phyloP scores from a whole-genome alignment of 1,284 basidiomycete species.

The Pholiota adiposa region DNA sequence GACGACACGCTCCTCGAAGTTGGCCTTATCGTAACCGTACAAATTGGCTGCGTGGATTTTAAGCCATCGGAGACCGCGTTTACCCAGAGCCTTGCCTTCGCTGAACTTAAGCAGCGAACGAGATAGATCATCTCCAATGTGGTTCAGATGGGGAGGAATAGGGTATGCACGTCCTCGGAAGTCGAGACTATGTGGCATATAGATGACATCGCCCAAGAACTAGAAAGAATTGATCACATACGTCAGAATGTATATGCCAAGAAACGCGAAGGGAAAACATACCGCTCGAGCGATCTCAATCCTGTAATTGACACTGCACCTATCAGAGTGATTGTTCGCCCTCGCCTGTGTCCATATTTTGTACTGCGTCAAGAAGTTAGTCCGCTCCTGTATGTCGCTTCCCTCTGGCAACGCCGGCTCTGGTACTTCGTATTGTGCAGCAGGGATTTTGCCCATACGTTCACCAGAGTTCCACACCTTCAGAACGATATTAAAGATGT shows the following conservation, averaged over 20 bases:
- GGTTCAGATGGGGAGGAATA: constrained; percentile 94
- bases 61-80: constrained; percentile 82
- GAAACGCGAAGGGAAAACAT: constrained; percentile 34
- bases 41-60: constrained; percentile 95
- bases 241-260: neutral
- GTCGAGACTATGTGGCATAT: constrained; percentile 97
- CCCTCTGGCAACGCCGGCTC: constrained; percentile 72
- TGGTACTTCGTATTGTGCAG: constrained; percentile 58
- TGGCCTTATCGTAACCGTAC: constrained; percentile 95
- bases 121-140: constrained; percentile 95
- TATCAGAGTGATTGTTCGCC: constrained; percentile 85
- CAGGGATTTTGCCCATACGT: constrained; percentile 79
- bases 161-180: constrained; percentile 99
- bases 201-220: constrained; percentile 89
- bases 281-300: constrained; percentile 95
- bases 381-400: constrained; percentile 69
- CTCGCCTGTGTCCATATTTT: constrained; percentile 67
- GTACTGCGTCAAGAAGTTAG: constrained; percentile 62
- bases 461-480: constrained; percentile 82
- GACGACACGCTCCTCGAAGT: constrained; percentile 86
- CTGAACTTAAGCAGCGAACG: constrained; percentile 90
- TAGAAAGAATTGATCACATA: constrained; percentile 29
- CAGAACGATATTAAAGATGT: constrained; percentile 53
- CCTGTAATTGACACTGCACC: constrained; percentile 96
- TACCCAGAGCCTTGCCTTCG: constrained; percentile 80